Evolutionary conservation across 495 filamentous ascomycete genomes (phyloP), one percentile per base, ranked within the genome.

Genomic region (Penicillium taxi): DNA sequence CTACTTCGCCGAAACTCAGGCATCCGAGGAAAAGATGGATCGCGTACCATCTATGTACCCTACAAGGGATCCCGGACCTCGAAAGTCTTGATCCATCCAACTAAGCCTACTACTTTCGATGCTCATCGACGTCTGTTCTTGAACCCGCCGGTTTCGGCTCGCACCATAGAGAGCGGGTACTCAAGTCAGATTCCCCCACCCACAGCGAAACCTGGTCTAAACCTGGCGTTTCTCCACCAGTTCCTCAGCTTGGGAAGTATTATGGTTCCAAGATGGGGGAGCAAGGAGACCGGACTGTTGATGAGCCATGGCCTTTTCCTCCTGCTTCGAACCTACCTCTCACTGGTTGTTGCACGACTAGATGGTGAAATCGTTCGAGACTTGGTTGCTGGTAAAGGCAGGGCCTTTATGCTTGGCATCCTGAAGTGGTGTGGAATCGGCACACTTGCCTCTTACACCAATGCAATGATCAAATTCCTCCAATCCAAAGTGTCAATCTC

Each of bases 401-500:
- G 73, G 39, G 67, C 75, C 7, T 99, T 99, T 58, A 66, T 87
- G 15, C 86, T 80, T 81, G 93, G 93, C 15, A 80, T 99, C 37
- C 52, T 81, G 32, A 95, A 96, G 61, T 86, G 82, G 81, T 74
- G 77, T 42, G 78, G 78, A 15, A 76, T 86, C 29, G 75, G 75
- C 27, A 74, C 69, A 27, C 74, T 94, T 46, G 85, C 84, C 12
- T 88, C 85, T 1, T 94, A 94, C 54, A 93, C 86, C 24, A 96
- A 96, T 56, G 85, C 87, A 24, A 90, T 87, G 81, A 96, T 99
- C 63, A 96, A 96, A 61, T 99, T 88, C 62, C 74, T 99, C 36
- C 90, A 99, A 55, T 85, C 85, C 32, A 99, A 99, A 68, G 85
- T 96, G 31, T 93, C 89, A 9, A 99, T 99, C 39, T 86, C 93